Conservation (phyloP, 768 basidiomycete genomes). For the Lactarius evosmus region DNA sequence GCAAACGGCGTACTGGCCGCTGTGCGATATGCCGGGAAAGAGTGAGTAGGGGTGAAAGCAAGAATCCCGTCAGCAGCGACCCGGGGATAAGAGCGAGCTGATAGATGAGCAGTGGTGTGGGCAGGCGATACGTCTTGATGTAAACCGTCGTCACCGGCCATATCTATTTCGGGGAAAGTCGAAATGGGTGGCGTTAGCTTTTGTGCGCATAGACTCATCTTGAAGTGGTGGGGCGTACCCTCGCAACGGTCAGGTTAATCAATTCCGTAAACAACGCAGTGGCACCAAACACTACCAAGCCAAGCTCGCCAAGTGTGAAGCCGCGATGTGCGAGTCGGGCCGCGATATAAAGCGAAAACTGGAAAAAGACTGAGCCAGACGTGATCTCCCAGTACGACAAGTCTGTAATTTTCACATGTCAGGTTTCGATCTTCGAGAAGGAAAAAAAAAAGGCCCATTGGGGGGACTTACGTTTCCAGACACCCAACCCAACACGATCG, state of each 20-base stretch:
- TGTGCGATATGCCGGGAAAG: constrained; percentile 91
- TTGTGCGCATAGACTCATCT: neutral
- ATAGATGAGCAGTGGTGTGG: constrained; percentile 87
- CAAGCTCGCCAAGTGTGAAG: constrained; percentile 93
- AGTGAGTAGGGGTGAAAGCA: constrained; percentile 90
- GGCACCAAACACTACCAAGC: constrained; percentile 84
- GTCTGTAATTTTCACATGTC: constrained; percentile 44
- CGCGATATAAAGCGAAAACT: constrained; percentile 86
- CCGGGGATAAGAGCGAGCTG: constrained; percentile 93
- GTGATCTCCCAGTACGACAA: constrained; percentile 73
- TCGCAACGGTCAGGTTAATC: constrained; percentile 76
- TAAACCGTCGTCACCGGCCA: constrained; percentile 76
- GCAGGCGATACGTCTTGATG: constrained; percentile 88
- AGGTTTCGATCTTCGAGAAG: neutral
- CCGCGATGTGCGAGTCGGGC: constrained; percentile 89
- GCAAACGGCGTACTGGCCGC: constrained; percentile 75
- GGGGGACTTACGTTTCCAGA: constrained; percentile 63
- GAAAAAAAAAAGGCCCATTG: neutral
- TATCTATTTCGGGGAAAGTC: constrained; percentile 46
- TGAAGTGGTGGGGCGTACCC: constrained; percentile 48
- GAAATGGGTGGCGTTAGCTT: neutral
- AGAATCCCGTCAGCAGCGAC: constrained; percentile 86
- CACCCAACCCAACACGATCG: constrained; percentile 40
- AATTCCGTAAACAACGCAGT: constrained; percentile 85
- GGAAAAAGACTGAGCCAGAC: constrained; percentile 77